Evolutionary conservation across 2,329 filamentous ascomycete species (phyloP).

Genomic region (Colletotrichum sidae): DNA sequence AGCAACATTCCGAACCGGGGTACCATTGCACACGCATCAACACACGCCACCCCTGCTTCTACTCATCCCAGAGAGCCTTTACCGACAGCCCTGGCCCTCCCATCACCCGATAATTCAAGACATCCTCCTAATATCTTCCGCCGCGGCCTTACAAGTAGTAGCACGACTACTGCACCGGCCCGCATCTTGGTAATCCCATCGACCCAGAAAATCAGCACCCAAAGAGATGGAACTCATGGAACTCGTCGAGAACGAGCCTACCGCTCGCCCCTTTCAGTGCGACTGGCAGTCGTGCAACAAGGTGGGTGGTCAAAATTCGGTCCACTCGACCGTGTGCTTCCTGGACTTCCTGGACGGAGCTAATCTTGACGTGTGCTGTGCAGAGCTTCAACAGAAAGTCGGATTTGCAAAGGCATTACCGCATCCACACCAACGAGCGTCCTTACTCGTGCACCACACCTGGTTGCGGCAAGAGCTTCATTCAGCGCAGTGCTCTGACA

Average conservation of each 20-base stretch:
- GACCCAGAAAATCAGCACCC: slow-evolving; percentile 40
- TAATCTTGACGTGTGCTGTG: slow-evolving; percentile 31
- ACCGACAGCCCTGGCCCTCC: slow-evolving; percentile 10
- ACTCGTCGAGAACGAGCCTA: slow-evolving; percentile 72
- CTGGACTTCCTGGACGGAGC: slow-evolving; percentile 14
- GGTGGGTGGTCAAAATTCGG: slow-evolving; percentile 53
- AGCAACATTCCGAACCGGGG: slow-evolving; percentile 32
- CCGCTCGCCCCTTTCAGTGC: slow-evolving; percentile 72
- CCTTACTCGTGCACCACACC: slow-evolving; percentile 72
- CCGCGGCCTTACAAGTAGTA: slow-evolving; percentile 35
- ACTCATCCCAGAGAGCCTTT: slow-evolving; percentile 9
- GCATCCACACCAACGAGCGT: slow-evolving; percentile 78
- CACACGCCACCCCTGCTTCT: slow-evolving; percentile 31
- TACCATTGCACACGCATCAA: slow-evolving; percentile 30
- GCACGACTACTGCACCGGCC: slow-evolving; percentile 31
- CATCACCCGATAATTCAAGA: slow-evolving; percentile 34
- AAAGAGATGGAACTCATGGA: slow-evolving; percentile 72
- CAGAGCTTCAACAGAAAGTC: slow-evolving; percentile 81
- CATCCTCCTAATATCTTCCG: slow-evolving; percentile 24
- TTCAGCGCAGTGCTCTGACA: slow-evolving; percentile 76
- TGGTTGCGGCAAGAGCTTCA: slow-evolving; percentile 77
- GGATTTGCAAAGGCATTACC: slow-evolving; percentile 76
- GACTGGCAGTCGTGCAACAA: slow-evolving; percentile 73
- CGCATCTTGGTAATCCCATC: slow-evolving; percentile 47
- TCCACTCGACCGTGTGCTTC: slow-evolving; percentile 1